phyloP scores from a whole-genome alignment of 306 rosid genomes.

The Rosa persica region DNA sequence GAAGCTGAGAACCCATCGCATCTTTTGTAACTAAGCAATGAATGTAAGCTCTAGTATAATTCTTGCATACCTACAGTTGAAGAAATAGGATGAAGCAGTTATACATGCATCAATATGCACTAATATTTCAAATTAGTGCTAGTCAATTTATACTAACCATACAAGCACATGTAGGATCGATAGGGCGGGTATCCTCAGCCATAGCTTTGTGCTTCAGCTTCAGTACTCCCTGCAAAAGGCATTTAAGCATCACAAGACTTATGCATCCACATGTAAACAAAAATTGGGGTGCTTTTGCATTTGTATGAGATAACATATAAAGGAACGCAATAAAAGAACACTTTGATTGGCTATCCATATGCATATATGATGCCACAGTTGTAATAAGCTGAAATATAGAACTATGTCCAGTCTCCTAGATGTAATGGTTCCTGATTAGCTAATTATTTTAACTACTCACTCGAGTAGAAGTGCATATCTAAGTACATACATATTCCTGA shows the following conservation, averaged over 20 bases:
- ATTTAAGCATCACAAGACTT: not conserved
- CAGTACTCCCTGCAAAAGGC: conserved; percentile 71
- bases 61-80: conserved; percentile 76
- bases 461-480: not conserved
- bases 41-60: conserved; percentile 84
- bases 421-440: conserved; percentile 13
- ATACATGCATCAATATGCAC: conserved; percentile 10
- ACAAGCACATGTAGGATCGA: conserved; percentile 84
- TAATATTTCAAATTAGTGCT: conserved; percentile 18
- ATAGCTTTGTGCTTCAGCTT: conserved; percentile 77
- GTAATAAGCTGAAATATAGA: not conserved
- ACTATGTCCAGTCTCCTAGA: not conserved
- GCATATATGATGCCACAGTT: not conserved
- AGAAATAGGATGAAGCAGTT: conserved; percentile 29
- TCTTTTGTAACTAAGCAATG: conserved; percentile 94
- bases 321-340: not conserved
- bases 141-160: conserved; percentile 59
- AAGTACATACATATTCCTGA: not conserved
- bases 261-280: not conserved
- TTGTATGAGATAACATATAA: not conserved
- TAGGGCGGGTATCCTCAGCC: conserved; percentile 93
- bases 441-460: not conserved
- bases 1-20: conserved; percentile 99
- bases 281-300: not conserved
- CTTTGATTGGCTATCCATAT: not conserved